A percentile compares a stretch with the other conserved stretches of the same genome.
Conservation (phyloP, 148 eudicot species). For the Fagopyrum homotropicum region DNA sequence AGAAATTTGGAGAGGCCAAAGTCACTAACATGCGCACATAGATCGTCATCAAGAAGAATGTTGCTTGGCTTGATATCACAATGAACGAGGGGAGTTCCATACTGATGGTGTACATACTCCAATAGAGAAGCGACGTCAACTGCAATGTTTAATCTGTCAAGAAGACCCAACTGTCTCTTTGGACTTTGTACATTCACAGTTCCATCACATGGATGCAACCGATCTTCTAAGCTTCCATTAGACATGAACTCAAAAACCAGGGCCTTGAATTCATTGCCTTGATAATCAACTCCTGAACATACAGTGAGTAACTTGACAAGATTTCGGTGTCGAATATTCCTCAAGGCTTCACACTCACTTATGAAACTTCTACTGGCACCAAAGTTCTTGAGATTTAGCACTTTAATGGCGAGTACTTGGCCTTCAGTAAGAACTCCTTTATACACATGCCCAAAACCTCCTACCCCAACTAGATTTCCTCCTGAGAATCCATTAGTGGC, state of each 20-base stretch:
- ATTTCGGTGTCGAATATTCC: conserved; percentile 9
- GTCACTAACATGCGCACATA: conserved; percentile 21
- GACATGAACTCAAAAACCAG: conserved; percentile 12
- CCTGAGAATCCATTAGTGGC: conserved; percentile 19
- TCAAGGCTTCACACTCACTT: conserved; percentile 13
- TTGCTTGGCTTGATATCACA: conserved; percentile 29
- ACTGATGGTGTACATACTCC: conserved; percentile 19
- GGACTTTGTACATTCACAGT: not conserved
- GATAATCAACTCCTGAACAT: conserved; percentile 12
- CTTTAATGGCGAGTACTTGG: conserved; percentile 4
- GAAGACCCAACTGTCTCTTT: not conserved
- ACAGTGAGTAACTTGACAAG: not conserved
- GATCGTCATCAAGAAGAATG: conserved; percentile 13
- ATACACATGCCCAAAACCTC: conserved; percentile 8
- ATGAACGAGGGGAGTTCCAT: conserved; percentile 19
- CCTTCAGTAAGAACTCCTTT: conserved; percentile 6
- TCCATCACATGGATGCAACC: not conserved
- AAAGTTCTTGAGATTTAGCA: not conserved
- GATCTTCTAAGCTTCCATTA: not conserved
- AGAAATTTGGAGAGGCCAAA: conserved; percentile 19
- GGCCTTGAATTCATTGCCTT: conserved; percentile 15
- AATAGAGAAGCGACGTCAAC: conserved; percentile 21
- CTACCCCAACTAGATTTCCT: not conserved
- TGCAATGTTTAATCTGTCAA: conserved; percentile 11
- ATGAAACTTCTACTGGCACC: conserved; percentile 1